Evolutionary conservation across 345 rosid genomes (phyloP).

Genomic region (Lenwebbia sp.): DNA sequence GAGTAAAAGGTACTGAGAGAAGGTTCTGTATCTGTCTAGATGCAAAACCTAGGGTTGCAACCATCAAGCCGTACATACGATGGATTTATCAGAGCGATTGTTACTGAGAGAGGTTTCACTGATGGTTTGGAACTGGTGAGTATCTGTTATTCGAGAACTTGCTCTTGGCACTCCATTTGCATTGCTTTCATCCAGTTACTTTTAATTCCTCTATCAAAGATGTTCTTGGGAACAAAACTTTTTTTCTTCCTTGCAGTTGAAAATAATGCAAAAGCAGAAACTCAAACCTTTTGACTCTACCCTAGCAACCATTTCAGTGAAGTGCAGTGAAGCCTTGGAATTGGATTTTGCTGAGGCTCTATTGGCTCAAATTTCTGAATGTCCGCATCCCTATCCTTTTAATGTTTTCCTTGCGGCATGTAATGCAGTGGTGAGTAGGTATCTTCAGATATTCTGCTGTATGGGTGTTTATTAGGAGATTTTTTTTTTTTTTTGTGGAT

Average conservation of each 20-base stretch:
- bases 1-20: neutral
- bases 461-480: neutral
- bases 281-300: conserved; percentile 60
- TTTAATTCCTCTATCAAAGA: neutral
- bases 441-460: neutral
- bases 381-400: conserved; percentile 31
- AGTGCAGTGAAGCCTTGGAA: conserved; percentile 54
- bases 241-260: conserved; percentile 36
- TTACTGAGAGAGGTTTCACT: conserved; percentile 24
- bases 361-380: conserved; percentile 42
- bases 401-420: conserved; percentile 66
- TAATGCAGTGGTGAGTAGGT: conserved; percentile 41
- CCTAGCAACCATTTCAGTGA: conserved; percentile 46
- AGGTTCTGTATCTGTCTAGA: conserved; percentile 28
- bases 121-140: conserved; percentile 58
- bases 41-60: conserved; percentile 63
- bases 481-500: neutral
- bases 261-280: conserved; percentile 48
- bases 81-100: conserved; percentile 59
- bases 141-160: neutral
- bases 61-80: conserved; percentile 55
- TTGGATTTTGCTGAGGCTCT: conserved; percentile 74
- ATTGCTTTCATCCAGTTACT: neutral
- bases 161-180: neutral
- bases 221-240: neutral